A percentile compares a stretch with the other conserved stretches of the same genome.
Conservation (phyloP, 257 asterid genomes). For the Lantana camara region DNA sequence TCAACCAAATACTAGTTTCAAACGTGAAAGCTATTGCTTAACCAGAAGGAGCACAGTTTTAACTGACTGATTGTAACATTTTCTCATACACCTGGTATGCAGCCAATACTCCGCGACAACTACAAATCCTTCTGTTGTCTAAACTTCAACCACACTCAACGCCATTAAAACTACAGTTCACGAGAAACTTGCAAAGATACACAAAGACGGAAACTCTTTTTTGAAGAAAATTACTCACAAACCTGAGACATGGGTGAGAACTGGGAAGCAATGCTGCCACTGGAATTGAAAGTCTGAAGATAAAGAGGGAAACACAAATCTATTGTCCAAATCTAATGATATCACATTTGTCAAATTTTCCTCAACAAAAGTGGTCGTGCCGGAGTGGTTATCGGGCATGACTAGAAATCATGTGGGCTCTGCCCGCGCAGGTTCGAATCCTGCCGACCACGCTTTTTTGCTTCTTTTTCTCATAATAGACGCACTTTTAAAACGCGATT, state of each 20-base stretch:
- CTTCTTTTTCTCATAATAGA: not conserved
- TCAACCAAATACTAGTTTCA: not conserved
- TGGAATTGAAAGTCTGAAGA: slow-evolving; percentile 19
- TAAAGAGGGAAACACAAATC: not conserved
- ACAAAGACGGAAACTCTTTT: no score
- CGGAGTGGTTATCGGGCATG: slow-evolving; percentile 99
- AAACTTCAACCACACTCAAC: not conserved
- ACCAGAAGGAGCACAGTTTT: slow-evolving; percentile 14
- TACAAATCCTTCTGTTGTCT: not conserved
- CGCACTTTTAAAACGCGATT: not conserved
- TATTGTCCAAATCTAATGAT: not conserved
- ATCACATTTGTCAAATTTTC: not conserved
- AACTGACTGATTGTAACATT: slow-evolving; percentile 20
- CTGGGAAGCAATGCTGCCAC: slow-evolving; percentile 5
- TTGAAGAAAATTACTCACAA: slow-evolving; percentile 6
- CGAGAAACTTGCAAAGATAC: not conserved
- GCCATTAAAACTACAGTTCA: slow-evolving; percentile 8
- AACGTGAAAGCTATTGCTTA: not conserved
- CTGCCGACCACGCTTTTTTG: slow-evolving; percentile 82
- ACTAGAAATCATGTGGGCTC: slow-evolving; percentile 99
- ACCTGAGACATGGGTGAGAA: slow-evolving; percentile 35
- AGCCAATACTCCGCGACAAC: not conserved
- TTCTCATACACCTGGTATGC: slow-evolving; percentile 34
- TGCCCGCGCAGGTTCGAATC: slow-evolving; percentile 99
- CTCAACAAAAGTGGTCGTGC: slow-evolving; percentile 73